Conservation (phyloP, 1,284 basidiomycete genomes). For the Golubevia pallescens region DNA sequence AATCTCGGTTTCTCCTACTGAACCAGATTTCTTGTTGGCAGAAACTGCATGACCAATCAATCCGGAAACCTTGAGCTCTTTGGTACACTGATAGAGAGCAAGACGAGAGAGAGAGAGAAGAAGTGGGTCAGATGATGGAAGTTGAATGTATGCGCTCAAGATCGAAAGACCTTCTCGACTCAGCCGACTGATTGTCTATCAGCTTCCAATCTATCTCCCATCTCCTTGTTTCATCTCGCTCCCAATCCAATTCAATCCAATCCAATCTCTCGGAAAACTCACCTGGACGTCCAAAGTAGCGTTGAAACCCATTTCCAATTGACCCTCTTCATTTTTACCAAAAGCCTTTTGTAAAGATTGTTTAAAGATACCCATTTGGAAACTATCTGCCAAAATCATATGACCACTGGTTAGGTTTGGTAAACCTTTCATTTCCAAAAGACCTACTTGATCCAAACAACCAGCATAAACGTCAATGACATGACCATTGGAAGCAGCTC, state of each 20-base stretch:
- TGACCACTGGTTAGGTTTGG: conserved; percentile 62
- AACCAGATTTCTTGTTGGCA: conserved; percentile 58
- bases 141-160: neutral
- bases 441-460: conserved; percentile 62
- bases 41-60: conserved; percentile 63
- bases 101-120: neutral
- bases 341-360: conserved; percentile 63
- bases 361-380: conserved; percentile 65
- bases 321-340: conserved; percentile 59
- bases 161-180: conserved; percentile 62
- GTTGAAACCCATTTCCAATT: conserved; percentile 63
- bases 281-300: conserved; percentile 62
- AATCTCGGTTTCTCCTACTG: conserved; percentile 64
- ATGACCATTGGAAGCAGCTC: conserved; percentile 60
- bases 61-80: conserved; percentile 64
- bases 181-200: conserved; percentile 64
- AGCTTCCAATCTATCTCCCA: conserved; percentile 14
- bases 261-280: neutral
- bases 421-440: conserved; percentile 63
- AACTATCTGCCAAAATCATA: conserved; percentile 61
- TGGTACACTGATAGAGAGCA: conserved; percentile 35
- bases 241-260: neutral
- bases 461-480: conserved; percentile 62
- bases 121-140: neutral
- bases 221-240: neutral